Percentiles rank a stretch among this genome's conserved stretches.
Evolutionary conservation across 495 filamentous ascomycete species (phyloP).

Genomic region (Annulohypoxylon moriforme): DNA sequence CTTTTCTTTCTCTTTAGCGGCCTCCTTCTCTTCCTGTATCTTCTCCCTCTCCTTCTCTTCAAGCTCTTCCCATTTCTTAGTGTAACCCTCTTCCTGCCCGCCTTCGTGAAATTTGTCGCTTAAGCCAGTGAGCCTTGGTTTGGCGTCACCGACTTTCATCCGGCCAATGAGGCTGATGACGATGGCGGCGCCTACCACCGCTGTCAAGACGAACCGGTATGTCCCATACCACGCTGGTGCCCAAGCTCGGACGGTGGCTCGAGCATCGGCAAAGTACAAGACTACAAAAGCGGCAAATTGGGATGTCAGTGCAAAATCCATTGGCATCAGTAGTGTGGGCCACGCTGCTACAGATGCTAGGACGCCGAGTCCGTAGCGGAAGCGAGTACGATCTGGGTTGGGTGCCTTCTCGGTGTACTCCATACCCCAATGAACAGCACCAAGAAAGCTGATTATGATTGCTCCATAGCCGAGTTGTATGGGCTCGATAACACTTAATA

Average conservation of each 20-base stretch:
- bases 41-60: constrained; percentile 65
- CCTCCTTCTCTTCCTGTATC: constrained; percentile 54
- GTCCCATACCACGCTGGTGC: constrained; percentile 91
- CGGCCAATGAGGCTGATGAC: constrained; percentile 87
- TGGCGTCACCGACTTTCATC: constrained; percentile 77
- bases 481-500: constrained; percentile 86
- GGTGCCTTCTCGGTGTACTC: constrained; percentile 69
- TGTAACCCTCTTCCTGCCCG: constrained; percentile 54
- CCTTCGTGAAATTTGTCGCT: constrained; percentile 70
- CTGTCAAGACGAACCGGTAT: constrained; percentile 96
- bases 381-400: constrained; percentile 49
- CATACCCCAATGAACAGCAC: constrained; percentile 93
- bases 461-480: constrained; percentile 95
- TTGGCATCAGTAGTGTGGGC: constrained; percentile 89
- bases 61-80: constrained; percentile 73
- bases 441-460: constrained; percentile 94
- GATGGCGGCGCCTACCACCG: constrained; percentile 88
- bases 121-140: constrained; percentile 55
- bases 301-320: constrained; percentile 87
- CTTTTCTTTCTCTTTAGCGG: constrained; percentile 52
- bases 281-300: constrained; percentile 91
- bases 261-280: constrained; percentile 89
- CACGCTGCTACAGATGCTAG: constrained; percentile 87
- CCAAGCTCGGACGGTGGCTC: constrained; percentile 80
- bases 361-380: constrained; percentile 85